A percentile compares a stretch with the other conserved stretches of the same genome.
These are phyloP conservation scores for Corylus heterophylla DNA, from an alignment of 306 rosid species.

Conservation along the genomic window DNA sequence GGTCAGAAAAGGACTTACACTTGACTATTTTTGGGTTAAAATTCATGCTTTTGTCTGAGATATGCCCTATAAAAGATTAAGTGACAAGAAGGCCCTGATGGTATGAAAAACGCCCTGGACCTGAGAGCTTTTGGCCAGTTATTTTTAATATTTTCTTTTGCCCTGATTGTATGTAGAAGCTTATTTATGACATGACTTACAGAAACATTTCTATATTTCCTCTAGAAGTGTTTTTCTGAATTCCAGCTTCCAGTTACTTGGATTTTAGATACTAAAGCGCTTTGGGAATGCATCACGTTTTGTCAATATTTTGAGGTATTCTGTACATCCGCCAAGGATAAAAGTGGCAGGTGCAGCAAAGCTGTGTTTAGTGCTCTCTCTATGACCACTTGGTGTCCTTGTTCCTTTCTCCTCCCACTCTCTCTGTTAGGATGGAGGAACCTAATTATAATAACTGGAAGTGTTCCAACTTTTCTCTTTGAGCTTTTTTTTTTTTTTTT, in stretches of 20 bases:
- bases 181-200: not conserved
- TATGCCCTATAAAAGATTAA: not conserved
- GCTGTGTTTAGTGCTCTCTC: not conserved
- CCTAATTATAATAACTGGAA: not conserved
- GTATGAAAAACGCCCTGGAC: not conserved
- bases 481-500: not conserved
- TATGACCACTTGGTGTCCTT: not conserved
- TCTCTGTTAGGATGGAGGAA: too few species aligned
- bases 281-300: not conserved
- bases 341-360: not conserved
- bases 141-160: not conserved
- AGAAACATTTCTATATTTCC: not conserved
- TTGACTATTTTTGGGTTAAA: not conserved
- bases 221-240: not conserved
- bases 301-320: not conserved
- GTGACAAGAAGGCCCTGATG: not conserved
- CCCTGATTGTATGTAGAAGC: not conserved
- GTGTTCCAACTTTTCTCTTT: not conserved
- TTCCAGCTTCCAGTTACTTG: not conserved
- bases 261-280: not conserved
- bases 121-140: not conserved
- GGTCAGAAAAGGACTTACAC: not conserved
- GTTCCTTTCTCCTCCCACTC: not conserved
- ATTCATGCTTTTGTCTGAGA: not conserved
- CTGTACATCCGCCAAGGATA: not conserved